Conservation (phyloP, 2,329 filamentous ascomycete genomes). For the Hysterium pulicare region DNA sequence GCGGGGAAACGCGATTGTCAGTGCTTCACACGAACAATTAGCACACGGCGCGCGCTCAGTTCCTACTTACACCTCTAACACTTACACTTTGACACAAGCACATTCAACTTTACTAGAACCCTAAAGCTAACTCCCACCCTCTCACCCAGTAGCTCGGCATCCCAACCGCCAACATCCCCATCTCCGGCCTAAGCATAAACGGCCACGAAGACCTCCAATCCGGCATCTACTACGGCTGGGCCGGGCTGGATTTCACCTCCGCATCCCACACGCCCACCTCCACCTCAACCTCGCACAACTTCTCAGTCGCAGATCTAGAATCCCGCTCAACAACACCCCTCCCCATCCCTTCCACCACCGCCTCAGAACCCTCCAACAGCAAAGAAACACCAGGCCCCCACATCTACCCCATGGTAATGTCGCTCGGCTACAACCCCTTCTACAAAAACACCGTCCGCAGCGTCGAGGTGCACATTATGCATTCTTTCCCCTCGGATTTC, state of each 20-base stretch:
- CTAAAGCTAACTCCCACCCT: constrained; percentile 1
- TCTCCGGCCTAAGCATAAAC: constrained; percentile 68
- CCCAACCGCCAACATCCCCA: constrained; percentile 84
- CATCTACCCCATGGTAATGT: constrained; percentile 86
- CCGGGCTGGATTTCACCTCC: constrained; percentile 62
- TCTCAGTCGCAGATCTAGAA: constrained; percentile 14
- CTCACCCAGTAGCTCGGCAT: constrained; percentile 69
- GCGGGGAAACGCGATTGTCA: no score
- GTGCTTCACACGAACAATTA: no score
- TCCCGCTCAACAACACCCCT: background rate
- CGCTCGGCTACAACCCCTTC: constrained; percentile 94
- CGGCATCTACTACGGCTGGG: constrained; percentile 94
- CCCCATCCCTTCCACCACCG: background rate
- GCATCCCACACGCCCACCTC: constrained; percentile 16
- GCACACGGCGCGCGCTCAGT: no score
- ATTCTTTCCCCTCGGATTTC: constrained; percentile 74
- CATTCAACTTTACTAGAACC: background rate
- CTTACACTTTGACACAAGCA: background rate
- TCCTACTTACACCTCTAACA: no score
- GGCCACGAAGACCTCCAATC: constrained; percentile 59
- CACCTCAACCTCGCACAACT: constrained; percentile 8
- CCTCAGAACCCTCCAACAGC: constrained; percentile 3
- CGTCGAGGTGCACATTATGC: constrained; percentile 88
- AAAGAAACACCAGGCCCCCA: constrained; percentile 5
- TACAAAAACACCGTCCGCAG: constrained; percentile 87